These are phyloP conservation scores for Lonicera japonica DNA, from an alignment of 129 eudicot species.

Conservation along the genomic window DNA sequence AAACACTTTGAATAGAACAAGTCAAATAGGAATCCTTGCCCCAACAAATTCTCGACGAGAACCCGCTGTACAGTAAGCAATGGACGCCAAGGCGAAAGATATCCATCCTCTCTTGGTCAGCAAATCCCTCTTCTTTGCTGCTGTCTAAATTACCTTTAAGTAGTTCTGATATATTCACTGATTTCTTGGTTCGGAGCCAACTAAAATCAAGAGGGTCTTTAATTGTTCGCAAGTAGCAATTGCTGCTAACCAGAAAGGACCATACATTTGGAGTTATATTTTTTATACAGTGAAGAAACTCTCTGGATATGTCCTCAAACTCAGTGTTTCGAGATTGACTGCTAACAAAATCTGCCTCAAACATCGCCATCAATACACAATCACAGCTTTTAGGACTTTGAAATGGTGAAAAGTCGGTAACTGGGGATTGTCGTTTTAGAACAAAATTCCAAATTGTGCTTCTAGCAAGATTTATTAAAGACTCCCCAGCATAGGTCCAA, in stretches of 20 bases:
- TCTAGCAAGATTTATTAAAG: slow-evolving; percentile 32
- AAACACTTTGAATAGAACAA: slow-evolving; percentile 8
- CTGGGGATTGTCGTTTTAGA: not conserved
- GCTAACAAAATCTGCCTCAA: slow-evolving; percentile 6
- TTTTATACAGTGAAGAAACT: slow-evolving; percentile 26
- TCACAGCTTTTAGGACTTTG: slow-evolving; percentile 14
- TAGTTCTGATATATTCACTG: too few relatives aligned
- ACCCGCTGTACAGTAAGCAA: slow-evolving; percentile 57
- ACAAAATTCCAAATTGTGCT: slow-evolving; percentile 15
- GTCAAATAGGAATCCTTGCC: slow-evolving; percentile 24
- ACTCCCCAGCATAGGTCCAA: slow-evolving; percentile 56
- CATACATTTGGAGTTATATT: slow-evolving; percentile 31
- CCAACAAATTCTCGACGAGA: slow-evolving; percentile 34
- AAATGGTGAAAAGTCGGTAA: slow-evolving; percentile 8
- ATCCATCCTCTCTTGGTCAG: slow-evolving; percentile 11
- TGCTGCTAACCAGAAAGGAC: slow-evolving; percentile 30
- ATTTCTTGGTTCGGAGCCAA: slow-evolving; percentile 18
- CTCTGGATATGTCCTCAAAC: slow-evolving; percentile 24
- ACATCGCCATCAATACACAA: slow-evolving; percentile 25
- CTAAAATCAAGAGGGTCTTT: slow-evolving; percentile 30
- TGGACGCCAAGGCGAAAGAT: slow-evolving; percentile 39
- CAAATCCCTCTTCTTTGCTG: not conserved
- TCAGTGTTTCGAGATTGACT: slow-evolving; percentile 6
- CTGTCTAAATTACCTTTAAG: not conserved
- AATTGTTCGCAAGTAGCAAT: slow-evolving; percentile 28